Conservation (phyloP, 352 stramenopile species). For the Pythium guiyangense region DNA sequence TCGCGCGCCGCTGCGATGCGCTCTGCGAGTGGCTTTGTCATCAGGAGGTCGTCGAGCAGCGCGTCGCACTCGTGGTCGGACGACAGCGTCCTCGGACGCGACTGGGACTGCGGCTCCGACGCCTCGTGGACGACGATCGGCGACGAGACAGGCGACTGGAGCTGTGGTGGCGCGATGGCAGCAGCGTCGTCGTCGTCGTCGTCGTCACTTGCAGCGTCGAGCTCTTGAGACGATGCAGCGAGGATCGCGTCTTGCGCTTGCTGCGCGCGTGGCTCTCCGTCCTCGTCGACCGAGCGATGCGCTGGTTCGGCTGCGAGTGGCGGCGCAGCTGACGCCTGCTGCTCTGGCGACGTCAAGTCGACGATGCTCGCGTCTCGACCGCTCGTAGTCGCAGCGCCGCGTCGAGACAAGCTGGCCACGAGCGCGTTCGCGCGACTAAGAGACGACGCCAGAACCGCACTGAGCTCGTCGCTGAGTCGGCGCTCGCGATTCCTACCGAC, state of each 20-base stretch:
- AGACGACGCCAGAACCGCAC: neutral
- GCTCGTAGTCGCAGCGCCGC: neutral
- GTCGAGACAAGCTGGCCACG: neutral
- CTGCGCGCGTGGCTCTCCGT: neutral
- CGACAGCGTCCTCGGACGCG: neutral
- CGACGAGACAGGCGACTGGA: too few species aligned
- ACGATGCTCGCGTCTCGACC: conserved; percentile 26
- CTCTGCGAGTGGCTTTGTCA: conserved; percentile 7
- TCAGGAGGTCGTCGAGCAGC: conserved; percentile 8
- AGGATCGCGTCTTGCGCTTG: neutral
- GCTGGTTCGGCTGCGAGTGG: neutral
- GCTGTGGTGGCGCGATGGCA: too few species aligned
- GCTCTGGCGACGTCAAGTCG: conserved; percentile 31
- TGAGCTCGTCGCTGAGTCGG: neutral
- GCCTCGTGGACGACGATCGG: neutral
- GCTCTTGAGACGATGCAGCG: neutral
- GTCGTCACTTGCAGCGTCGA: neutral
- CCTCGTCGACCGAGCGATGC: too few species aligned
- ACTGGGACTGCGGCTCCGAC: too few species aligned
- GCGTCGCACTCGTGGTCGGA: conserved; percentile 12
- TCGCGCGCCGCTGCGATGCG: conserved; percentile 6
- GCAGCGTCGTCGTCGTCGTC: neutral
- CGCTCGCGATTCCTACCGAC: neutral
- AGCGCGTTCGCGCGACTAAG: neutral
- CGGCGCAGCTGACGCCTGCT: neutral